Conservation (phyloP, 140 eudicot genomes). For the Flaveria floridana region DNA sequence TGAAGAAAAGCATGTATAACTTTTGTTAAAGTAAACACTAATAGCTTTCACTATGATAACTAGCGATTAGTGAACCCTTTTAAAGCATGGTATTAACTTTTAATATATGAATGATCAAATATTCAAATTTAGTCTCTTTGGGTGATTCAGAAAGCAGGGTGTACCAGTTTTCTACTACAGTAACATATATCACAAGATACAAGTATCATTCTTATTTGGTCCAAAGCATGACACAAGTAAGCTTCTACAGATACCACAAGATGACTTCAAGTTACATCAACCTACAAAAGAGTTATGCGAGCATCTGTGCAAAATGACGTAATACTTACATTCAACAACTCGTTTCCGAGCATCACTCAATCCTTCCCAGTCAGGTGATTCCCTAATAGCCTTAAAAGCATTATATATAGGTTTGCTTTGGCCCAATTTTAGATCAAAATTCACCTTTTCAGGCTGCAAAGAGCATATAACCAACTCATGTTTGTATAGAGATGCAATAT, state of each 20-base stretch:
- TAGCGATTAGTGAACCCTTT: not conserved
- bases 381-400: conserved; percentile 80
- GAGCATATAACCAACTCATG: conserved; percentile 10
- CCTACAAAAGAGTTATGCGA: not conserved
- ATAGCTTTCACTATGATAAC: not conserved
- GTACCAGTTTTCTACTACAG: not conserved
- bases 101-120: not conserved
- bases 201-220: not conserved
- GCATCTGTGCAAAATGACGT: not conserved
- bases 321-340: conserved; percentile 76
- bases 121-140: not conserved
- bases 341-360: conserved; percentile 87
- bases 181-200: not conserved
- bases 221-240: not conserved
- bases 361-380: conserved; percentile 65
- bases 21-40: not conserved
- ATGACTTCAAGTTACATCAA: not conserved
- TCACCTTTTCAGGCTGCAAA: conserved; percentile 85
- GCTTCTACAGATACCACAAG: not conserved
- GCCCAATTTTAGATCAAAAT: conserved; percentile 73
- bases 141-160: not conserved
- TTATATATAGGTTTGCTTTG: conserved; percentile 88
- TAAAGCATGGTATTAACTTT: conserved; percentile 2
- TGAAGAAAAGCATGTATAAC: not conserved
- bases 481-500: no score